Conservation (phyloP, 2,329 filamentous ascomycete species). For the Xylariaceae sp. region DNA sequence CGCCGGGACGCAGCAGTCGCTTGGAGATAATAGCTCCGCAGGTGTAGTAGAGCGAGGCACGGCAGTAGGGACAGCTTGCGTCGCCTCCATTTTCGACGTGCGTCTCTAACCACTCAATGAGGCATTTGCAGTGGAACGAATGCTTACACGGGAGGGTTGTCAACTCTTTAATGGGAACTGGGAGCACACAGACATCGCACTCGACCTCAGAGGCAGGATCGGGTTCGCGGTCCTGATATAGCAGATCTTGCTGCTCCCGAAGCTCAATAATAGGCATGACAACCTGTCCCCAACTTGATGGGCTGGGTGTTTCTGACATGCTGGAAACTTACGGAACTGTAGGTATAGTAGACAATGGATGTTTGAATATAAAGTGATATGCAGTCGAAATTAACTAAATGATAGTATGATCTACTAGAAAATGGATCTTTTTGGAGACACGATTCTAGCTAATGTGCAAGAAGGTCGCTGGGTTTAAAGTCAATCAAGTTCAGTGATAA, state of each 20-base stretch:
- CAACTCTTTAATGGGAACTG: neutral
- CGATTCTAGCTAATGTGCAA: neutral
- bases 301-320: neutral
- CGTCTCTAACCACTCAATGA: conserved; percentile 1
- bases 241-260: too few relatives aligned
- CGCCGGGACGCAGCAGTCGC: conserved; percentile 14
- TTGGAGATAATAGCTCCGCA: conserved; percentile 11
- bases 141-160: conserved; percentile 10
- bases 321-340: neutral
- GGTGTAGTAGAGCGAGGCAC: neutral
- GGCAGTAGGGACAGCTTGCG: conserved; percentile 12
- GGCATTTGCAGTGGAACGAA: conserved; percentile 3
- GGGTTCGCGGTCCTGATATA: neutral
- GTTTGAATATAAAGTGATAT: neutral
- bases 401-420: neutral
- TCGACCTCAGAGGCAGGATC: neutral
- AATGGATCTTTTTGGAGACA: neutral
- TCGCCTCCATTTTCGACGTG: neutral
- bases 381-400: neutral
- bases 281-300: neutral
- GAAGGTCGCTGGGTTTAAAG: neutral
- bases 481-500: too few relatives aligned
- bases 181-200: neutral
- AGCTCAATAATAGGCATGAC: neutral
- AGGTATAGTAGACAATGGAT: neutral